Evolutionary conservation across 140 eudicot species (phyloP), one percentile per base, ranked within the genome.

Genomic region (Flaveria floridana): DNA sequence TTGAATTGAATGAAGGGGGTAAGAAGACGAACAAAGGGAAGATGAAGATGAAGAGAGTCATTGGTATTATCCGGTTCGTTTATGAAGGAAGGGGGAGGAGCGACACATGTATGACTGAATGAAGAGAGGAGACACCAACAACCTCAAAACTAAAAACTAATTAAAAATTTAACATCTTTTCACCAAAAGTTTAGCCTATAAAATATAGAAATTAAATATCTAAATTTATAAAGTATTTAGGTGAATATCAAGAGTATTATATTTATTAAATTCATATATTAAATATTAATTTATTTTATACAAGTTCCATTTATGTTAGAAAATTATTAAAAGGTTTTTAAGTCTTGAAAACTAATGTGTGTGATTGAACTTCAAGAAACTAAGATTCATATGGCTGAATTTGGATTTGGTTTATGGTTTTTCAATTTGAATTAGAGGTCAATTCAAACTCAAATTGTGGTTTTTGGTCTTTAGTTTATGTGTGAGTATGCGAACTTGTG

Each of bases 81-180:
- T 47, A 74, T 66, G 75, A 58, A 69, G 66, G 70, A 48, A 76
- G 70, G 75, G 48, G 71, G 81, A 70, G 72, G 76, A 30, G 72
- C 72, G 82, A 78, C 82, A 71, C 77, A 78, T 48, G 74, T 76
- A 67, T 76, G 80, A 75, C 79, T 66, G 39, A 50, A 3, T 76
- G 74, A 53, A 66, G 75, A 67, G 51, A 41, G 42, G 48, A 76
- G 68, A 66, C 67, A 44, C 55, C 68, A 76, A 76, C 80, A 65
- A 47, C 65, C 78, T 74, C 78, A 74, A 74, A 61, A 52, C 20
- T 51, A 8, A 28, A 51, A 26, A 52, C 6, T 21, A 30, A 48
- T 70, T 70, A 23, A 69, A 47, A 18, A 48, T 48, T 69, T 21
- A 70, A 50, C 44, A 16, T 47, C 74, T 48, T 70, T 70, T 70